These are phyloP conservation scores for Akanthomyces muscarius DNA, from an alignment of 2,329 filamentous ascomycete species.

Conservation along the genomic window DNA sequence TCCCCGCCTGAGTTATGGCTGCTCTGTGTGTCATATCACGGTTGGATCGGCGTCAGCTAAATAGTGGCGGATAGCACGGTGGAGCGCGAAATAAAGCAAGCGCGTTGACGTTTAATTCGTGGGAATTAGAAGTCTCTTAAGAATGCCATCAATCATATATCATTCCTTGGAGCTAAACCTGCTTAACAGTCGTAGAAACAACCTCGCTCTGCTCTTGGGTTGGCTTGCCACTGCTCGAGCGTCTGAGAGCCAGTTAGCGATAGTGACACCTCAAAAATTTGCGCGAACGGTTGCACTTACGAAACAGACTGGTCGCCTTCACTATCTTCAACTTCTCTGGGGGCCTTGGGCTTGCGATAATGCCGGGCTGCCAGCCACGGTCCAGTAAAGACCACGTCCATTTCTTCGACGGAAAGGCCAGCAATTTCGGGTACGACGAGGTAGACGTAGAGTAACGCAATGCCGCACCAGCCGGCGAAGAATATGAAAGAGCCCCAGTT, in stretches of 20 bases:
- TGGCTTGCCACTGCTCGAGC: background rate
- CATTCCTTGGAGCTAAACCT: background rate
- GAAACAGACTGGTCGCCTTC: background rate
- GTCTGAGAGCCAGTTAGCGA: background rate
- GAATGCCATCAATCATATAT: background rate
- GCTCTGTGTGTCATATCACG: too few species aligned
- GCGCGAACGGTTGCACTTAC: background rate
- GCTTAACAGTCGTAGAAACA: background rate
- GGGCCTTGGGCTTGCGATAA: constrained; percentile 15
- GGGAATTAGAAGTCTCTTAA: too few species aligned
- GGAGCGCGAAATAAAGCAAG: too few species aligned
- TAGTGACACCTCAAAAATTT: too few species aligned
- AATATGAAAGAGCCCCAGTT: constrained; percentile 40
- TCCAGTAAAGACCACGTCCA: constrained; percentile 29
- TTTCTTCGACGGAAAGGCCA: constrained; percentile 32
- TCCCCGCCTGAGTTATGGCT: too few species aligned
- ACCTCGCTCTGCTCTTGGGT: background rate
- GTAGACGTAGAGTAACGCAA: constrained; percentile 34
- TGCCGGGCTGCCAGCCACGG: constrained; percentile 28
- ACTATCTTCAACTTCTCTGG: background rate
- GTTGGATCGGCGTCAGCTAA: too few species aligned
- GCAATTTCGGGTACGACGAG: constrained; percentile 35
- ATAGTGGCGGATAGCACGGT: too few species aligned
- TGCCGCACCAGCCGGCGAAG: constrained; percentile 33
- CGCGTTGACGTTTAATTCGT: too few species aligned